Evolutionary conservation across 2,329 filamentous ascomycete genomes (phyloP).

Genomic region (Scedosporium boydii): DNA sequence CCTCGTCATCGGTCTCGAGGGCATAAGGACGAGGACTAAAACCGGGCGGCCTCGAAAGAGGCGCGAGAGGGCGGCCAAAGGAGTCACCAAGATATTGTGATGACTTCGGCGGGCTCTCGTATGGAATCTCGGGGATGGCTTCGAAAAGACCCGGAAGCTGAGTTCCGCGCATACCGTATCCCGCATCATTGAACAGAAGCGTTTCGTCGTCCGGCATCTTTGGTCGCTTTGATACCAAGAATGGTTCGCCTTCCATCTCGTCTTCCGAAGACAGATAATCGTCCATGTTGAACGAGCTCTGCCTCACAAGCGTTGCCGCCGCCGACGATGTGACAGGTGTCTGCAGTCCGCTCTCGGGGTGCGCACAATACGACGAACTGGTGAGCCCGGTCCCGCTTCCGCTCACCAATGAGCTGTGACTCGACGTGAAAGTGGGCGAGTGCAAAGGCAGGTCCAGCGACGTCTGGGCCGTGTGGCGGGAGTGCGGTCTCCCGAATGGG

Average conservation of each 20-base stretch:
- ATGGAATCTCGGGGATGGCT: constrained; percentile 10
- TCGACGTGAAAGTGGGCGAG: constrained; percentile 11
- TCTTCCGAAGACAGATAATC: constrained; percentile 28
- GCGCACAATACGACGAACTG: constrained; percentile 7
- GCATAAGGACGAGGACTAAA: neutral
- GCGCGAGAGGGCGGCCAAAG: neutral
- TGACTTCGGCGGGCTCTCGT: constrained; percentile 1
- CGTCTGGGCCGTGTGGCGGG: constrained; percentile 33
- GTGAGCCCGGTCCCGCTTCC: constrained; percentile 1
- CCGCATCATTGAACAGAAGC: constrained; percentile 24
- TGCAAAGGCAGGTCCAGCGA: constrained; percentile 27
- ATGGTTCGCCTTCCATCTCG: constrained; percentile 13
- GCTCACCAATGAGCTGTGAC: constrained; percentile 9
- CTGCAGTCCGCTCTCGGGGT: constrained; percentile 7
- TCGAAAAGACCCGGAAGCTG: constrained; percentile 23
- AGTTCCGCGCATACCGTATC: constrained; percentile 22
- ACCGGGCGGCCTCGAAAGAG: neutral
- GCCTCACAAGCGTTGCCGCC: neutral
- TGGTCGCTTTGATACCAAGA: neutral
- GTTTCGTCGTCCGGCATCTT: constrained; percentile 19
- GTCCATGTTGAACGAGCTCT: constrained; percentile 23
- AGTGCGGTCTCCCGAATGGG: constrained; percentile 27
- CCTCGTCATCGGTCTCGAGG: neutral
- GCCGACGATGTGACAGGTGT: constrained; percentile 1
- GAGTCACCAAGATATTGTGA: neutral